Evolutionary conservation across 164 flowering plant species (phyloP).

Genomic region (grape (Vitis vinifera)): ASM3070453v1 NC_081811.1:24705501-24706000

Average conservation of each 20-base stretch:
- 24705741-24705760: slow-evolving; percentile 35
- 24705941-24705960: slow-evolving; percentile 29
- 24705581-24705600: slow-evolving; percentile 52
- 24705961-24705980: slow-evolving; percentile 34
- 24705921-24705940: slow-evolving; percentile 27
- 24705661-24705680: slow-evolving; percentile 46
- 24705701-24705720: slow-evolving; percentile 30
- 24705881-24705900: slow-evolving; percentile 38
- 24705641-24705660: slow-evolving; percentile 55
- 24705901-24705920: slow-evolving; percentile 49
- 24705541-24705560: slow-evolving; percentile 37
- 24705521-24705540: slow-evolving; percentile 9
- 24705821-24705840: slow-evolving; percentile 36
- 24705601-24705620: slow-evolving; percentile 49
- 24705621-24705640: slow-evolving; percentile 26
- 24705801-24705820: slow-evolving; percentile 38
- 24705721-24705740: slow-evolving; percentile 35
- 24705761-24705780: slow-evolving; percentile 45
- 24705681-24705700: slow-evolving; percentile 44
- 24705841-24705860: slow-evolving; percentile 48
- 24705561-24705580: slow-evolving; percentile 55
- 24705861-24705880: slow-evolving; percentile 50
- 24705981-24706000: slow-evolving; percentile 51
- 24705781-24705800: slow-evolving; percentile 49
- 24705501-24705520: slow-evolving; percentile 43